phyloP scores from a whole-genome alignment of 768 basidiomycete genomes.

The Amyloporia xantha region DNA sequence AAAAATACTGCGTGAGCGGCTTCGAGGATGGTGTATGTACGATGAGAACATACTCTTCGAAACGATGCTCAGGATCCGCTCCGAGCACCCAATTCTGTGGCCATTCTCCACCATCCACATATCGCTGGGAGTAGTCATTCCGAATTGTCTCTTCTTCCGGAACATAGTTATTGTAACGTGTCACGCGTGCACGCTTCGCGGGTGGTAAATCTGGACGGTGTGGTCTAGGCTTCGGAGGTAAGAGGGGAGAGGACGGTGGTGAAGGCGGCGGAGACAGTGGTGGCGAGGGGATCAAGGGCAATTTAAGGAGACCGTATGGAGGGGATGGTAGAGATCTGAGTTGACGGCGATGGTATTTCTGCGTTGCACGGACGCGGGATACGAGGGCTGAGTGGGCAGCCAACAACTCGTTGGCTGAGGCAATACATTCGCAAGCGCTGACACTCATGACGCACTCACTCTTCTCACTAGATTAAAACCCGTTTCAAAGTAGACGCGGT shows the following conservation, averaged over 20 bases:
- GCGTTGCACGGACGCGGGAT: constrained; percentile 45
- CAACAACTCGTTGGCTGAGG: constrained; percentile 60
- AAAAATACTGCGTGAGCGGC: not conserved
- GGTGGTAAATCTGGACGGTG: constrained; percentile 51
- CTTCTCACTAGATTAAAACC: too few relatives aligned
- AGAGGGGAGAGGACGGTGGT: constrained; percentile 38
- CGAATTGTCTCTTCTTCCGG: constrained; percentile 95
- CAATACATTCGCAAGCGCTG: constrained; percentile 34
- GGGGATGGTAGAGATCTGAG: constrained; percentile 50
- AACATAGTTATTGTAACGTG: constrained; percentile 74
- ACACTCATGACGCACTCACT: too few relatives aligned
- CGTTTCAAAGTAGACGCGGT: too few relatives aligned
- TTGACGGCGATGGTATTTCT: constrained; percentile 50
- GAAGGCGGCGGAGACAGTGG: constrained; percentile 45
- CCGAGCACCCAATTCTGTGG: constrained; percentile 92
- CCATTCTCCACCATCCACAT: constrained; percentile 89
- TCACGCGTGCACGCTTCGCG: constrained; percentile 66
- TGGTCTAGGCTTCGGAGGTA: constrained; percentile 29
- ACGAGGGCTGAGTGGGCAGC: constrained; percentile 55
- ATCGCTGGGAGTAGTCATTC: constrained; percentile 89
- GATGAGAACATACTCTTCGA: constrained; percentile 76
- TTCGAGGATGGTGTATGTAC: not conserved
- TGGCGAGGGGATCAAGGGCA: constrained; percentile 55
- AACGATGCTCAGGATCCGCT: constrained; percentile 79
- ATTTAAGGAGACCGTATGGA: constrained; percentile 44